Base-by-base conservation (phyloP, 371 early-diverging fungal species). In the Rhizopus stolonifer region DNA sequence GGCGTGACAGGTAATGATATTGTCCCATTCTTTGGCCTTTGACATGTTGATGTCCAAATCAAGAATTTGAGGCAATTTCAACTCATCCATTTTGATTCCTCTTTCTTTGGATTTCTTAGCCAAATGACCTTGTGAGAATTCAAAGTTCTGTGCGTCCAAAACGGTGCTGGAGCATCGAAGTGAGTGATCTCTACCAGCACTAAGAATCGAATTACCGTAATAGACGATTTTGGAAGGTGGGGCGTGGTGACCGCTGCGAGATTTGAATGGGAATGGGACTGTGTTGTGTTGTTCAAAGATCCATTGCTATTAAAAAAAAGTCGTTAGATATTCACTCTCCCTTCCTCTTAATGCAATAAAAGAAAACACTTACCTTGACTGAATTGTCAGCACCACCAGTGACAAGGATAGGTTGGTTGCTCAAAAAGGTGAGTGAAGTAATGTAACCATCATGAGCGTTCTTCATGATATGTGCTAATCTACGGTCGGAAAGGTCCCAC, bases 301-400 rank as follows among this genome's bases (percentile, higher is more conserved):
- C 97, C 98, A 97, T 78, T 92, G 87, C 84, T 87, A 62, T 26
- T 34, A 1, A 43, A 45, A 2, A 18, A 17, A 42, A 46, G 32
- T 13, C 11, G 24, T 19, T 15, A 42, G 47, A 5, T 11, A 8
- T 26, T 39, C n/a, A 45, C 17, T 15, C 21, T 17, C 13, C 1
- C 5, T 14, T 42, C n/a, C 3, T 31, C 18, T 42, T 0, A 17
- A 21, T 19, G 15, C 2, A 21, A 19, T 5, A 0, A 11, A 14
- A 22, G 18, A n/a, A 18, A n/a, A 13, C 15, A 13, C 36, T 60
- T 66, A 84, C 89, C 78, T 91, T 94, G 58, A 98, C 80, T 19
- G 94, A 67, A 61, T 98, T 96, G 67, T 98, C 98, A 8, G 77
- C 72, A 25, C 92, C 91, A n/a, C 90, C 87, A 4, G 94, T 91